Base-by-base conservation (phyloP, 2,329 filamentous ascomycete genomes). In the Fusarium continuum region DNA sequence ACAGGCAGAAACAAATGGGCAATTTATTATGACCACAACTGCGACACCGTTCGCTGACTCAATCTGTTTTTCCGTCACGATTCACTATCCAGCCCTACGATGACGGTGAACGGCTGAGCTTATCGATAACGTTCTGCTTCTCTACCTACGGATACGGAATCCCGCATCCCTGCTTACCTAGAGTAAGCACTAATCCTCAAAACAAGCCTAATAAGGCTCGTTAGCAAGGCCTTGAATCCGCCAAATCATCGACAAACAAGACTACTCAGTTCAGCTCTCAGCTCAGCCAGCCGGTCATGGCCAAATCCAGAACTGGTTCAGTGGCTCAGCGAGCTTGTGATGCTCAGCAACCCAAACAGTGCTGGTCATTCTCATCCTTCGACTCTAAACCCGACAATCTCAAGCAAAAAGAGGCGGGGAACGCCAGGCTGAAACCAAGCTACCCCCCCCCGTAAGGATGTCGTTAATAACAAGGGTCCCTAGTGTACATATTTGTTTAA, bases 161-260 rank as follows among this genome's bases (percentile, higher is more conserved):
- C 35, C 34, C 17, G 17, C 14, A 17, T 25, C 43, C 16, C 28
- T 48, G 29, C 29, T n/a, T n/a, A n/a, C 28, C 29, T 4, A 19
- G 8, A 10, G 36, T 60, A 52, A 60, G 56, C 56, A 40, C 56
- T 60, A 60, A 32, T 6, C 52, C 39, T 22, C 13, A 45, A 23
- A n/a, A n/a, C n/a, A n/a, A n/a, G n/a, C n/a, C n/a, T n/a, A n/a
- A 19, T 14, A 26, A 31, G 29, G 20, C 11, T 52, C 31, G 26
- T 32, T 50, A 9, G 22, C 26, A 31, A 17, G 28, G 11, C 11
- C 11, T 32, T 19, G 3, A 38, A 46, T 34, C 25, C 31, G 19
- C 31, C 43, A 53, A 38, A 39, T 23, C 26, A 17, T 31, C 16
- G 13, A 10, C n/a, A 25, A 0, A 8, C 5, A 52, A 29, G 39